phyloP scores from a whole-genome alignment of 768 basidiomycete species.

The Phylloporus sp. region DNA sequence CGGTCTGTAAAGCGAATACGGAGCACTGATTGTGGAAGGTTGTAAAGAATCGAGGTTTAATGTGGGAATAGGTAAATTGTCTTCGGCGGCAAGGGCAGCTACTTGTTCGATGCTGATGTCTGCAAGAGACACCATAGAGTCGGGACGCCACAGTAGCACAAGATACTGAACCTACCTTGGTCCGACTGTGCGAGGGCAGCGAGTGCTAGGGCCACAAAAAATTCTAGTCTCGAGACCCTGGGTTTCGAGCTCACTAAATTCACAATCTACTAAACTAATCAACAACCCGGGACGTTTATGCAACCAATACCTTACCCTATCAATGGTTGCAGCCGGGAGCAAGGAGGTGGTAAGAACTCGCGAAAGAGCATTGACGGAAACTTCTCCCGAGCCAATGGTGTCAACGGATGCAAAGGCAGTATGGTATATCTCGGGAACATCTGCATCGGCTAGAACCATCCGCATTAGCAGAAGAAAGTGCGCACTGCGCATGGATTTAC shows the following conservation, averaged over 20 bases:
- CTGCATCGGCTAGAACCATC: constrained; percentile 60
- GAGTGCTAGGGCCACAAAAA: constrained; percentile 86
- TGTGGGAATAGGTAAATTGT: constrained; percentile 70
- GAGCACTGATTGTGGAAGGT: constrained; percentile 47
- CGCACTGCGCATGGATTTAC: constrained; percentile 30
- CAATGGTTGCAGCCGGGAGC: constrained; percentile 78
- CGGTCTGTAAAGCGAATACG: constrained; percentile 42
- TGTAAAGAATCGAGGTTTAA: constrained; percentile 61
- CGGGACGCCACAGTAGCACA: background rate
- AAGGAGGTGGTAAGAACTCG: constrained; percentile 74
- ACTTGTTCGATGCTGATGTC: constrained; percentile 82
- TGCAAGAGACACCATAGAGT: constrained; percentile 25
- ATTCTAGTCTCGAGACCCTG: constrained; percentile 82
- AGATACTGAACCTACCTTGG: constrained; percentile 49
- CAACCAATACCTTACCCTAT: constrained; percentile 49
- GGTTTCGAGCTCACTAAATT: constrained; percentile 80
- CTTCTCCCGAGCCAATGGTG: constrained; percentile 65
- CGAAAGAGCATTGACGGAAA: constrained; percentile 79
- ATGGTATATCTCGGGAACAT: constrained; percentile 74
- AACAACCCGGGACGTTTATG: background rate
- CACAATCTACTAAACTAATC: constrained; percentile 60
- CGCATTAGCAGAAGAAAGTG: constrained; percentile 6
- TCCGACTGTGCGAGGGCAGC: constrained; percentile 82
- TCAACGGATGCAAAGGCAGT: constrained; percentile 72
- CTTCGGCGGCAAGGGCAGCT: constrained; percentile 70